These are phyloP conservation scores for Carex scoparia DNA, from an alignment of 176 grass and related monocot genomes.

Conservation along the genomic window DNA sequence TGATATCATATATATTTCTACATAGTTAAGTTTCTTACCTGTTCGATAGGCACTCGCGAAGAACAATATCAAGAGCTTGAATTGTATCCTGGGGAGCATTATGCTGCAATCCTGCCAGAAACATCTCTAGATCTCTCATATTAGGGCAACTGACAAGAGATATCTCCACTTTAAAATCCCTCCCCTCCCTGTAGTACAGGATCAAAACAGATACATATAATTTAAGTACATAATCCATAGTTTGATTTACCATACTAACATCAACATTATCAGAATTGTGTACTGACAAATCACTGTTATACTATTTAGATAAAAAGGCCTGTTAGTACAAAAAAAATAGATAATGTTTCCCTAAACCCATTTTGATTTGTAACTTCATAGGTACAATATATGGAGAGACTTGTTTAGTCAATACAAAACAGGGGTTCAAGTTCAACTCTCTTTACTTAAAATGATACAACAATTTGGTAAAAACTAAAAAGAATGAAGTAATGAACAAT, in stretches of 20 bases:
- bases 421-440: too few relatives aligned
- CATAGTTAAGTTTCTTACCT: background rate
- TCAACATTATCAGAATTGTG: background rate
- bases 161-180: conserved; percentile 41
- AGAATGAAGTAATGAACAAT: too few relatives aligned
- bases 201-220: background rate
- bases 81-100: conserved; percentile 40
- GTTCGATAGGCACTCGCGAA: conserved; percentile 36
- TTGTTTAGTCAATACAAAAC: too few relatives aligned
- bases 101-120: conserved; percentile 25
- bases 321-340: background rate
- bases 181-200: conserved; percentile 20
- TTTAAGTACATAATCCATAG: background rate
- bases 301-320: background rate
- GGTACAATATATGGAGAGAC: too few relatives aligned
- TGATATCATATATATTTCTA: too few relatives aligned
- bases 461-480: too few relatives aligned
- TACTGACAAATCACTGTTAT: background rate
- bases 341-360: background rate
- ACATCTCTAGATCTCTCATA: conserved; percentile 36
- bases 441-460: background rate
- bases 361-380: too few relatives aligned
- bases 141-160: conserved; percentile 20
- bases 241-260: background rate
- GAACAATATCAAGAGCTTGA: conserved; percentile 46